phyloP scores from a whole-genome alignment of 345 rosid species.

The Bruguiera parviflora region DNA sequence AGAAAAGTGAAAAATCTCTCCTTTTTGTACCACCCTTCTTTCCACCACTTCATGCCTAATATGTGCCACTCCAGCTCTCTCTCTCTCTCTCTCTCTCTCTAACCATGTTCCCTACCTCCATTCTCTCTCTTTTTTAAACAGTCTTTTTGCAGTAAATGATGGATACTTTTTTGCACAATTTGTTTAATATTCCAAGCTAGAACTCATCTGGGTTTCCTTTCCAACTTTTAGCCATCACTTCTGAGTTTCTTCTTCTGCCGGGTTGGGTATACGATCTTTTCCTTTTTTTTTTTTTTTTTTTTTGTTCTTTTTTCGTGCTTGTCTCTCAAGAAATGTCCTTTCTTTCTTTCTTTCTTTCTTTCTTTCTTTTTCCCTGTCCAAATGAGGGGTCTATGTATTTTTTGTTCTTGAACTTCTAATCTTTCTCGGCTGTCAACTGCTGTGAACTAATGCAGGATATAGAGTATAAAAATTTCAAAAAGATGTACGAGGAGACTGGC shows the following conservation, averaged over 20 bases:
- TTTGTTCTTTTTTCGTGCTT: background rate
- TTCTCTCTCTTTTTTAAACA: background rate
- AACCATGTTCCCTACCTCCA: background rate
- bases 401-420: too few species aligned
- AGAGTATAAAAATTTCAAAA: background rate
- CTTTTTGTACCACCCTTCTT: background rate
- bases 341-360: too few species aligned
- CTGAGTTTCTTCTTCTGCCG: too few species aligned
- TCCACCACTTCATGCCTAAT: too few species aligned
- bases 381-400: too few species aligned
- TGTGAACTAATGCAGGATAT: background rate
- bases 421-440: background rate
- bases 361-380: too few species aligned
- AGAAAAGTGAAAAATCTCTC: background rate
- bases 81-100: too few species aligned
- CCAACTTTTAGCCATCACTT: background rate
- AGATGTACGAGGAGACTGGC: conserved; percentile 42
- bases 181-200: background rate
- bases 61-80: too few species aligned
- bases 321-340: too few species aligned
- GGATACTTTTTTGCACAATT: background rate
- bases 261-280: too few species aligned
- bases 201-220: background rate
- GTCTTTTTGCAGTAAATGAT: background rate
- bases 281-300: background rate